Percentiles rank a stretch among this genome's conserved stretches.
These are phyloP conservation scores for Chrysopogon serrulatus DNA, from an alignment of 176 grass and related monocot species.

Conservation along the genomic window DNA sequence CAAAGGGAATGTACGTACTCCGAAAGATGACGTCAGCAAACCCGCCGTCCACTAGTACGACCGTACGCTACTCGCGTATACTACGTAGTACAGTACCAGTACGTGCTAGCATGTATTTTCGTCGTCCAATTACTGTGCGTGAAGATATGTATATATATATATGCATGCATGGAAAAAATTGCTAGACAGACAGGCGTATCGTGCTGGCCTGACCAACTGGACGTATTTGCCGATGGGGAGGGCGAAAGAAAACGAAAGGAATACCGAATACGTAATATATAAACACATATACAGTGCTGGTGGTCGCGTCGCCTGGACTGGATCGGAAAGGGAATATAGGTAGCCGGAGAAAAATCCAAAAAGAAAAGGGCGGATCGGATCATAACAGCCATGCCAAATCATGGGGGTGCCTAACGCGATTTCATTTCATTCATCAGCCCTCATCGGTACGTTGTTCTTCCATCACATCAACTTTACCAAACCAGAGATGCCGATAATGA, in stretches of 20 bases:
- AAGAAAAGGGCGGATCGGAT: conserved; percentile 28
- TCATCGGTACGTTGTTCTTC: conserved; percentile 9
- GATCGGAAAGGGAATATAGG: conserved; percentile 10
- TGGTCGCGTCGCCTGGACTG: background rate
- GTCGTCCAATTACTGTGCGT: too few relatives aligned
- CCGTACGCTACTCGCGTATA: too few relatives aligned
- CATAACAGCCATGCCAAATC: conserved; percentile 36
- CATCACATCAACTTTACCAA: conserved; percentile 36
- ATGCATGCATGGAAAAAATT: too few relatives aligned
- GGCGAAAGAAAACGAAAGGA: background rate
- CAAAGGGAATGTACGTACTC: background rate
- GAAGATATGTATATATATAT: too few relatives aligned
- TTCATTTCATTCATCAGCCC: background rate
- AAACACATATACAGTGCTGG: background rate
- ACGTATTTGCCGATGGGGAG: background rate
- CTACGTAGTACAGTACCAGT: too few relatives aligned
- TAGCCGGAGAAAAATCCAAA: conserved; percentile 29
- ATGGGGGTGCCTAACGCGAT: conserved; percentile 36
- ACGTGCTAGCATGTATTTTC: too few relatives aligned
- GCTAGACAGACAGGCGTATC: background rate
- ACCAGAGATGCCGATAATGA: background rate
- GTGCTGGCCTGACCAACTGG: background rate
- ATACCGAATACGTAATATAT: background rate
- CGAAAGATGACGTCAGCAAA: background rate
- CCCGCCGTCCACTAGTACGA: too few relatives aligned